Evolutionary conservation across 371 early-diverging fungal genomes (phyloP), one percentile per base, ranked within the genome.

Genomic region (Apophysomyces trapeziformis): DNA sequence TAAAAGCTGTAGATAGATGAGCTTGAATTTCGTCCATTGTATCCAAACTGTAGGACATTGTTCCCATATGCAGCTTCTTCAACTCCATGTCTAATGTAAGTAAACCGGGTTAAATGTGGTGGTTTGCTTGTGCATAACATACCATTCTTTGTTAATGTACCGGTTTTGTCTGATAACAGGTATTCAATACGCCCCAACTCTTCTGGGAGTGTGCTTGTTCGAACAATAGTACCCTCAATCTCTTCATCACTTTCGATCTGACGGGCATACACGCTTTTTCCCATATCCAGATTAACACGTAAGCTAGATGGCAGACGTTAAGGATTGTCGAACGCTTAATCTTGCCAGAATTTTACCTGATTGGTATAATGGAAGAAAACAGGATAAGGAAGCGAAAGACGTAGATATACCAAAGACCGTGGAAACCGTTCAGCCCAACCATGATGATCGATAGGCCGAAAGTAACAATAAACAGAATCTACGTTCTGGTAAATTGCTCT

Each of bases 101-200:
- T 9, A 38, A 64, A 18, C 21, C 32, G 21, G 46, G 21, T 38
- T 7, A 43, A n/a, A 21, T 21, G 14, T 54, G 12, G 1, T 13
- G 14, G n/a, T 37, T 1, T 41, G n/a, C 35, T 4, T 47, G 44
- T 18, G n/a, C 46, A 36, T 21, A 2, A 38, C 47, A 58, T 84
- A 90, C 93, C 95, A 77, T 99, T 99, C 73, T 97, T 87, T n/a
- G 99, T 99, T 69, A 99, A 76, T 8, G 99, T 99, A 8, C 99
- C 99, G 4, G 99, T 99, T 72, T 99, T 99, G 74, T 99, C 99
- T 1, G 97, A 93, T 62, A 99, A 76, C 12, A 99, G 76, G 75
- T 99, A 99, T 61, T 95, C 95, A 21, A 99, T 93, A 26, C 98
- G 87, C 4, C 99, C 99, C 1, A 99, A 87, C 74, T 99, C 99